Percentiles rank a stretch among this genome's conserved stretches.
Conservation (phyloP, 176 grass and related monocot genomes). For the Ampelocalamus luodianensis region DNA sequence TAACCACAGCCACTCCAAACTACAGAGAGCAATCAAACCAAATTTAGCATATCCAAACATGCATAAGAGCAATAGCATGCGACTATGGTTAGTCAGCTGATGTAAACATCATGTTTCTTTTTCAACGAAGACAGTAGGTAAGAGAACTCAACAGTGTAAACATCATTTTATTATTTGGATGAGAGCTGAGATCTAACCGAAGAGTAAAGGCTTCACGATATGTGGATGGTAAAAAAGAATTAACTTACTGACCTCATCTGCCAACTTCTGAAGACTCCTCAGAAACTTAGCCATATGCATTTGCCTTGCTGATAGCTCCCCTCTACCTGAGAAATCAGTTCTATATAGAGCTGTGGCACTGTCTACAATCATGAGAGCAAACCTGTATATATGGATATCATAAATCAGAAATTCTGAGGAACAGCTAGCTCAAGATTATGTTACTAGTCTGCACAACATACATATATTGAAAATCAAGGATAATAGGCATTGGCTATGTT, state of each 20-base stretch:
- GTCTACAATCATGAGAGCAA: constrained; percentile 97
- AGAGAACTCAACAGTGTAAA: constrained; percentile 1
- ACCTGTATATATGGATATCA: constrained; percentile 55
- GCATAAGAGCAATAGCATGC: background rate
- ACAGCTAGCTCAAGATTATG: background rate
- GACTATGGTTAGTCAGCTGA: background rate
- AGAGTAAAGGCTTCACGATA: background rate
- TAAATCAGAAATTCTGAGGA: background rate
- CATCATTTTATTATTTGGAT: background rate
- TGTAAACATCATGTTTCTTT: background rate
- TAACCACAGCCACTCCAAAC: constrained; percentile 98
- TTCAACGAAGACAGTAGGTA: background rate
- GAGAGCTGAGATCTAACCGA: background rate
- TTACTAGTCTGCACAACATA: background rate
- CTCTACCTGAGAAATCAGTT: constrained; percentile 96
- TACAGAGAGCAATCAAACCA: constrained; percentile 37
- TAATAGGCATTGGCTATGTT: background rate
- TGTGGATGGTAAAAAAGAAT: background rate
- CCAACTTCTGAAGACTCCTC: constrained; percentile 93
- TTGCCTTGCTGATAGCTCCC: constrained; percentile 92
- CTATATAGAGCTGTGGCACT: constrained; percentile 94
- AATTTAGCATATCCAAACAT: constrained; percentile 19
- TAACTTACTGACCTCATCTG: constrained; percentile 68
- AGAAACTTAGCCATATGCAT: constrained; percentile 97
- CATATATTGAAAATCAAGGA: constrained; percentile 15